Evolutionary conservation across 1,139 yeast genomes (phyloP).

Genomic region (Zhuliangozyma blackwelliae): DNA sequence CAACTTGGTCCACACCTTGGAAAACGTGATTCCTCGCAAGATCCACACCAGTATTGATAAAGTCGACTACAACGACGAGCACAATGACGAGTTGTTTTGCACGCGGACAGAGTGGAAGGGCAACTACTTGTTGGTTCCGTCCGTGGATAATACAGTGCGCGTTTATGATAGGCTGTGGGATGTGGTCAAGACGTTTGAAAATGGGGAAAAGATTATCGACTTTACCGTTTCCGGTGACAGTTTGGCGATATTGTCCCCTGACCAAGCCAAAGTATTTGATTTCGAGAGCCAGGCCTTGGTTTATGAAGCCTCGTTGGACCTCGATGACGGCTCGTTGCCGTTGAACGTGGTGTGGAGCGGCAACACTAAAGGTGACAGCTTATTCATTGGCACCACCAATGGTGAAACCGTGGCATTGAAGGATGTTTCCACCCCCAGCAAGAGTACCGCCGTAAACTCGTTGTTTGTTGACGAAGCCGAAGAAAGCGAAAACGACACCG

Average conservation of each 20-base stretch:
- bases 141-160: conserved; percentile 24
- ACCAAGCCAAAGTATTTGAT: conserved; percentile 9
- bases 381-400: conserved; percentile 50
- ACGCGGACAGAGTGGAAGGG: conserved; percentile 37
- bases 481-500: conserved; percentile 21
- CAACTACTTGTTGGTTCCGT: conserved; percentile 54
- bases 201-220: conserved; percentile 9
- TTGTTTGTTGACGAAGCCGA: conserved; percentile 28
- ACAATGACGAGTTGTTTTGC: conserved; percentile 34
- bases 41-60: conserved; percentile 33
- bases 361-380: conserved; percentile 9
- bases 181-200: conserved; percentile 11
- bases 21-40: conserved; percentile 34
- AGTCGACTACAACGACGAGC: conserved; percentile 34
- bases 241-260: conserved; percentile 13
- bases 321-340: conserved; percentile 11
- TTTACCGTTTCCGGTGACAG: conserved; percentile 7
- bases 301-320: conserved; percentile 9
- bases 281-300: conserved; percentile 7
- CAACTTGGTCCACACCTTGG: conserved; percentile 35
- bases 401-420: conserved; percentile 46
- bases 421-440: conserved; percentile 21
- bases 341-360: conserved; percentile 10
- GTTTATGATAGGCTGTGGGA: conserved; percentile 35
- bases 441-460: conserved; percentile 19